A percentile compares a stretch with the other conserved stretches of the same genome.
Conservation (phyloP, 2,329 filamentous ascomycete genomes). For the Ascochyta viciae-villosae region DNA sequence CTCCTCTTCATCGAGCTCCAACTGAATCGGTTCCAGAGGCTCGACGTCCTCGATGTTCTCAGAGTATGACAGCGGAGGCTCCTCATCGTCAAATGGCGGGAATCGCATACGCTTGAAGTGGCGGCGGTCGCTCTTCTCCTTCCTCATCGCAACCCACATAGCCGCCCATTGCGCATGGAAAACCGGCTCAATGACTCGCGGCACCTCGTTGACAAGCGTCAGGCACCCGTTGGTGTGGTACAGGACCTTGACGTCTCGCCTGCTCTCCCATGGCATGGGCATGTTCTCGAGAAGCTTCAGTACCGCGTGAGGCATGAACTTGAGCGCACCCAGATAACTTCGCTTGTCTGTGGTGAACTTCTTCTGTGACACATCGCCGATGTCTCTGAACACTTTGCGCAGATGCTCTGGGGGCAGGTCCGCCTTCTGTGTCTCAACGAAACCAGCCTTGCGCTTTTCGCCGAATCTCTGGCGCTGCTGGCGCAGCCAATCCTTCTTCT, state of each 20-base stretch:
- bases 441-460: conserved; percentile 95
- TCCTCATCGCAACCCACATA: conserved; percentile 99
- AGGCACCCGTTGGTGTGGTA: conserved; percentile 98
- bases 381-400: conserved; percentile 97
- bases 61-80: conserved; percentile 95
- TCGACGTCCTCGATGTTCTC: conserved; percentile 99
- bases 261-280: conserved; percentile 99
- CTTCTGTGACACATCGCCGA: conserved; percentile 98
- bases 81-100: conserved; percentile 97
- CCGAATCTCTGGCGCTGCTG: conserved; percentile 90
- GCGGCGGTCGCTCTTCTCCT: conserved; percentile 93
- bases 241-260: conserved; percentile 93
- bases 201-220: conserved; percentile 95
- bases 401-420: conserved; percentile 99
- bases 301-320: conserved; percentile 99
- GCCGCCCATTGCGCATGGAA: conserved; percentile 99
- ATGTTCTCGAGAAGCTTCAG: conserved; percentile 98
- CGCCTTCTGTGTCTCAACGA: conserved; percentile 96
- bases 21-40: conserved; percentile 95
- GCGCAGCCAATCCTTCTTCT: conserved; percentile 98
- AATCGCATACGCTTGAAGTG: conserved; percentile 99
- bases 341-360: conserved; percentile 99
- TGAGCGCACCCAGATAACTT: conserved; percentile 94
- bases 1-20: conserved; percentile 95
- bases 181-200: conserved; percentile 94